Conservation (phyloP, 495 filamentous ascomycete species). For the Talaromyces borbonicus region DNA sequence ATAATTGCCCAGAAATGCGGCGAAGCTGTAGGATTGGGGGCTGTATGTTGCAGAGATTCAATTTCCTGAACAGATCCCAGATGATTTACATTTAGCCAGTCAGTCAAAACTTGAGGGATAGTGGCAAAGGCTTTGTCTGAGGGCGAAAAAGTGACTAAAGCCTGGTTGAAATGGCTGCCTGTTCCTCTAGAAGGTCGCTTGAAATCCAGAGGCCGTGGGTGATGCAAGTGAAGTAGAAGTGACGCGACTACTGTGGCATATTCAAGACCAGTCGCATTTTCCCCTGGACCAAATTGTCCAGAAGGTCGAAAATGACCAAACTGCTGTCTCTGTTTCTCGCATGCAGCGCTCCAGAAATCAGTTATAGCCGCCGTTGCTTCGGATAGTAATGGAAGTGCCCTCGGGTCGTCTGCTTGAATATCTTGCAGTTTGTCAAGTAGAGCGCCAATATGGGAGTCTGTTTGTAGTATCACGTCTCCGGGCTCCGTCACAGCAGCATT, state of each 20-base stretch:
- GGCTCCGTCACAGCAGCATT: slow-evolving; percentile 30
- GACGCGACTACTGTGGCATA: slow-evolving; percentile 67
- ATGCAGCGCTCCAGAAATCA: slow-evolving; percentile 46
- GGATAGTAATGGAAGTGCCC: slow-evolving; percentile 44
- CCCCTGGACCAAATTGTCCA: slow-evolving; percentile 50
- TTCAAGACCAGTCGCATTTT: slow-evolving; percentile 44
- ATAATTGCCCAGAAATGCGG: slow-evolving; percentile 72
- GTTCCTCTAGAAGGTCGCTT: slow-evolving; percentile 11
- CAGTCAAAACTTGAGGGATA: slow-evolving; percentile 62
- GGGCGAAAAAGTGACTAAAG: slow-evolving; percentile 20
- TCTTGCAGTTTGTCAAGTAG: slow-evolving; percentile 49
- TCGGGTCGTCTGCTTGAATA: slow-evolving; percentile 41
- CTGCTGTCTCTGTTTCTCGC: slow-evolving; percentile 28
- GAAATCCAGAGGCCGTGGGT: slow-evolving; percentile 45
- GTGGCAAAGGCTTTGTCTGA: slow-evolving; percentile 36
- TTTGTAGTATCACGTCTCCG: slow-evolving; percentile 33
- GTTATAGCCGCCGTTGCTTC: slow-evolving; percentile 45
- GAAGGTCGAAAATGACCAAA: slow-evolving; percentile 38
- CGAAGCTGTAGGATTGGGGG: slow-evolving; percentile 64
- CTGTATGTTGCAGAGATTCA: slow-evolving; percentile 45
- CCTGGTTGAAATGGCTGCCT: too few relatives aligned
- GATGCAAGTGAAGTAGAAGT: slow-evolving; percentile 63
- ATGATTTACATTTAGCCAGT: slow-evolving; percentile 68
- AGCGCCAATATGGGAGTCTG: slow-evolving; percentile 30
- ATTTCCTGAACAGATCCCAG: slow-evolving; percentile 50